Conservation (phyloP, 2,329 filamentous ascomycete genomes). For the Venturiaceae sp. region DNA sequence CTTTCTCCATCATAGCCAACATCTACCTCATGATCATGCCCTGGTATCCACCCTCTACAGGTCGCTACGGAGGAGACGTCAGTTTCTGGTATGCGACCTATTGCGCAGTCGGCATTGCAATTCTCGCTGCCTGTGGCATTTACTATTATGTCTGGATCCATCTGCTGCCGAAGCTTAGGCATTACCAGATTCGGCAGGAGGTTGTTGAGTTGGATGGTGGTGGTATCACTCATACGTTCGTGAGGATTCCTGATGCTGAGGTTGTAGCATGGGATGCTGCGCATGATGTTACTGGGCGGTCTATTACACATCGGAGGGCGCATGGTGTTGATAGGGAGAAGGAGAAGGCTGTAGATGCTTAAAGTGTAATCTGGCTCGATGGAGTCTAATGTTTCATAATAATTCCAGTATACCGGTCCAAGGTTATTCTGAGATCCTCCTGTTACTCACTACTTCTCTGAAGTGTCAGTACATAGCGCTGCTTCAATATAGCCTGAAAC, state of each 20-base stretch:
- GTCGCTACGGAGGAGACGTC: slow-evolving; percentile 52
- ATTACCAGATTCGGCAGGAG: slow-evolving; percentile 47
- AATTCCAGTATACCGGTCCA: no score
- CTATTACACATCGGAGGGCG: not conserved
- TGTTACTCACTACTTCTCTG: no score
- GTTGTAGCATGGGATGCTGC: slow-evolving; percentile 47
- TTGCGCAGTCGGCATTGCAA: slow-evolving; percentile 51
- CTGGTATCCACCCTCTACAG: slow-evolving; percentile 30
- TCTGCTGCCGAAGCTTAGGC: slow-evolving; percentile 40
- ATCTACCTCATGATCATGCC: slow-evolving; percentile 32
- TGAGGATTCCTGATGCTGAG: slow-evolving; percentile 43
- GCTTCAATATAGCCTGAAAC: no score
- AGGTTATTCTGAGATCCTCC: no score
- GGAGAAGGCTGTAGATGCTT: not conserved
- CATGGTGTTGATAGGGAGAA: not conserved
- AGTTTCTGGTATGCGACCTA: slow-evolving; percentile 70
- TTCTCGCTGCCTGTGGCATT: slow-evolving; percentile 43
- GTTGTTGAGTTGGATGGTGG: slow-evolving; percentile 41
- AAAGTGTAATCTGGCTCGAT: no score
- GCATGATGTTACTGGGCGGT: slow-evolving; percentile 38
- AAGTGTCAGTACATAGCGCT: no score
- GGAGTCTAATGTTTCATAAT: no score
- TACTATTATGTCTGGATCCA: slow-evolving; percentile 54
- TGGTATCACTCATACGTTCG: slow-evolving; percentile 38
- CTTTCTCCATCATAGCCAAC: slow-evolving; percentile 29